A percentile compares a stretch with the other conserved stretches of the same genome.
phyloP scores from a whole-genome alignment of 108 stramenopile species.

The Cyclotella cryptica region DNA sequence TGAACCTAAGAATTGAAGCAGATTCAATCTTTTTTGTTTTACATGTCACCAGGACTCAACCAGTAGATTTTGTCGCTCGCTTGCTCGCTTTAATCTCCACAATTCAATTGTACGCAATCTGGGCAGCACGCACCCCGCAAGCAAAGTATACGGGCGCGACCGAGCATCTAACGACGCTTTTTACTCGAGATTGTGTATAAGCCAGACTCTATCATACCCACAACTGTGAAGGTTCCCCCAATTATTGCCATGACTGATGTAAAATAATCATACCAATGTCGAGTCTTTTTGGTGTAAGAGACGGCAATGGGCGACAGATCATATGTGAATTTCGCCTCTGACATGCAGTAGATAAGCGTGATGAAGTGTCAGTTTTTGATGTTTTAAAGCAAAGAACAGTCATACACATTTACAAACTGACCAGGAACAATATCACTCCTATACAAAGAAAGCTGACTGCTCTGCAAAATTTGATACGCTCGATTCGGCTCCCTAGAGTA shows the following conservation, averaged over 20 bases:
- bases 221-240: slow-evolving; percentile 96
- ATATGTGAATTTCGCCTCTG: slow-evolving; percentile 90
- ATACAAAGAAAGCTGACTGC: slow-evolving; percentile 81
- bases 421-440: slow-evolving; percentile 69
- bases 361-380: too few relatives aligned
- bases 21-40: too few relatives aligned
- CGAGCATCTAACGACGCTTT: slow-evolving; percentile 50
- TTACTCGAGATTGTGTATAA: slow-evolving; percentile 55
- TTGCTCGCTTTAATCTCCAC: too few relatives aligned
- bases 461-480: slow-evolving; percentile 84
- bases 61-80: too few relatives aligned
- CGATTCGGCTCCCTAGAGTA: slow-evolving; percentile 18
- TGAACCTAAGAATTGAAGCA: too few relatives aligned
- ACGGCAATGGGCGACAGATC: slow-evolving; percentile 94
- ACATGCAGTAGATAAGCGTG: neutral
- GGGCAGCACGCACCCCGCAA: too few relatives aligned
- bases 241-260: slow-evolving; percentile 96
- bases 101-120: too few relatives aligned
- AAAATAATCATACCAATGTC: slow-evolving; percentile 95
- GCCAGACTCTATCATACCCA: slow-evolving; percentile 89
- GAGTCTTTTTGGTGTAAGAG: slow-evolving; percentile 54
- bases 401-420: neutral
- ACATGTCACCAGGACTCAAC: too few relatives aligned
- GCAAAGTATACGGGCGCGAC: too few relatives aligned
- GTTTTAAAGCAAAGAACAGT: neutral